Conservation (phyloP, 2,329 filamentous ascomycete genomes). For the Verruconis gallopava region DNA sequence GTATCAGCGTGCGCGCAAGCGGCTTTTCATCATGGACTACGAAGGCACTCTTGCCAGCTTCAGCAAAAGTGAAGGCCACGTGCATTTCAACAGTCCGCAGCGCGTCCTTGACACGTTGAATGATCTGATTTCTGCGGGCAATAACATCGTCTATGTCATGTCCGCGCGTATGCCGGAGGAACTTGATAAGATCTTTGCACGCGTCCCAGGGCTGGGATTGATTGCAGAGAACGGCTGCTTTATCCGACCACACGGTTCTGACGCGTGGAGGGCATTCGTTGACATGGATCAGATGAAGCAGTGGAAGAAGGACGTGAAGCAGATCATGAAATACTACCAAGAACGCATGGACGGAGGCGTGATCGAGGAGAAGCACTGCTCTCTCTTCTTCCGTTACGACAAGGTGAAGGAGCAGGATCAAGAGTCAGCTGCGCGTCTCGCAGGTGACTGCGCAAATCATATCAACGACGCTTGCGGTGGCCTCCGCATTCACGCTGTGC, state of each 20-base stretch:
- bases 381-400: slow-evolving; percentile 80
- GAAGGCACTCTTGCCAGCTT: slow-evolving; percentile 85
- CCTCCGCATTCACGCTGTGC: slow-evolving; percentile 72
- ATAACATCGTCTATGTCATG: slow-evolving; percentile 88
- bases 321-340: slow-evolving; percentile 77
- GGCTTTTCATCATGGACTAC: slow-evolving; percentile 84
- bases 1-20: slow-evolving; percentile 53
- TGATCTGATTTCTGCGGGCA: slow-evolving; percentile 65
- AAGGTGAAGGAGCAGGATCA: slow-evolving; percentile 54
- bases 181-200: slow-evolving; percentile 72
- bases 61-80: slow-evolving; percentile 62
- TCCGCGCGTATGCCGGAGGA: slow-evolving; percentile 78
- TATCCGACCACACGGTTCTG: slow-evolving; percentile 55
- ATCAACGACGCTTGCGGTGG: slow-evolving; percentile 87
- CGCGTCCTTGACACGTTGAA: slow-evolving; percentile 72
- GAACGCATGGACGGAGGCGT: slow-evolving; percentile 80
- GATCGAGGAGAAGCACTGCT: slow-evolving; percentile 85
- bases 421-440: slow-evolving; percentile 61
- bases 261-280: slow-evolving; percentile 66
- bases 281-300: slow-evolving; percentile 54
- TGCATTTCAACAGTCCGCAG: slow-evolving; percentile 76
- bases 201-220: slow-evolving; percentile 70
- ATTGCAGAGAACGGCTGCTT: slow-evolving; percentile 96
- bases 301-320: slow-evolving; percentile 76
- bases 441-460: slow-evolving; percentile 81